phyloP scores from a whole-genome alignment of 2,329 filamentous ascomycete genomes.

The Penicillium sp. region DNA sequence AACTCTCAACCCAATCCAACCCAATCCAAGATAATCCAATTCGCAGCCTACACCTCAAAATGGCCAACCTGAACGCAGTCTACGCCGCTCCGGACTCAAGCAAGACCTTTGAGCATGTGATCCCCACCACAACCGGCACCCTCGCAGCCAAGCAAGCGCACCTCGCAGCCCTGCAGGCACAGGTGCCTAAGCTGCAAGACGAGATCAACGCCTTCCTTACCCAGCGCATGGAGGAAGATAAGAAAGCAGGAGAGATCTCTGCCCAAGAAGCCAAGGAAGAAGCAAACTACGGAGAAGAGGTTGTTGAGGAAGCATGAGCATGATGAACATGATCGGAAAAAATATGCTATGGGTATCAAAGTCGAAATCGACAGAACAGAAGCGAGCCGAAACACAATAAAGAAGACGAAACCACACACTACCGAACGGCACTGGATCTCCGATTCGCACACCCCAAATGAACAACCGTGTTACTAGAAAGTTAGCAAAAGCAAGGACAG shows the following conservation, averaged over 20 bases:
- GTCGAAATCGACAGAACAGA: conserved; percentile 21
- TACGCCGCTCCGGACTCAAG: conserved; percentile 33
- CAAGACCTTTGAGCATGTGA: conserved; percentile 36
- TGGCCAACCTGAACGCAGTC: conserved; percentile 25
- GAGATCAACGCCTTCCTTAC: conserved; percentile 63
- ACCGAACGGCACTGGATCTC: conserved; percentile 30
- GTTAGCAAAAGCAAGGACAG: conserved; percentile 17
- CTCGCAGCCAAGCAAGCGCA: conserved; percentile 54
- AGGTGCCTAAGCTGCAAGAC: conserved; percentile 55
- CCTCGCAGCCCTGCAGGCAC: conserved; percentile 53
- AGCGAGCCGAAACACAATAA: conserved; percentile 6
- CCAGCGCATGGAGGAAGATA: conserved; percentile 64
- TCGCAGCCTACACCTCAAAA: neutral
- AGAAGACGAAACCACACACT: conserved; percentile 7
- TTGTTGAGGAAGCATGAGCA: conserved; percentile 64
- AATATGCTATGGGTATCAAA: conserved; percentile 38
- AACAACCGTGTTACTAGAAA: conserved; percentile 60
- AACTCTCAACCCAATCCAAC: neutral
- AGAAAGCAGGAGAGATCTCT: conserved; percentile 41
- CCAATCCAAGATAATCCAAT: neutral
- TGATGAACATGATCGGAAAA: conserved; percentile 27
- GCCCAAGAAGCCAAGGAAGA: conserved; percentile 47
- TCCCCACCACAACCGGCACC: conserved; percentile 24
- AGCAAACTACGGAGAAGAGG: conserved; percentile 81
- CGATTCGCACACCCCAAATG: conserved; percentile 75